Percentiles rank a stretch among this genome's conserved stretches.
These are phyloP conservation scores for Botrytis hyacinthi DNA, from an alignment of 2,329 filamentous ascomycete genomes.

Conservation along the genomic window DNA sequence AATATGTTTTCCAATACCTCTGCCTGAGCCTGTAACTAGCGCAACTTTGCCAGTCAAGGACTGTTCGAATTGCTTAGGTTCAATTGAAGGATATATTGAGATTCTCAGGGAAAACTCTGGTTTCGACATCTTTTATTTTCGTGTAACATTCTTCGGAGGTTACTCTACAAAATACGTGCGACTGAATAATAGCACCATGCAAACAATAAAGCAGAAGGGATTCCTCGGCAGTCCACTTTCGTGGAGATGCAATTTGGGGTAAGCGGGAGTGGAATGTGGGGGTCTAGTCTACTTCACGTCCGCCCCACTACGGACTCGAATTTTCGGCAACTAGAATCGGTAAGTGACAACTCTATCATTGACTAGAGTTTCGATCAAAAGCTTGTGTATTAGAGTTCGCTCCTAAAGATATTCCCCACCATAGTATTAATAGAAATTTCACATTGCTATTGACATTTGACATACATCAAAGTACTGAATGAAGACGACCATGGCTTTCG, in stretches of 20 bases:
- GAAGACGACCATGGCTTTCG: constrained; percentile 25
- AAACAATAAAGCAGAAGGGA: background rate
- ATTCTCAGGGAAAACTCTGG: constrained; percentile 26
- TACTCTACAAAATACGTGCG: background rate
- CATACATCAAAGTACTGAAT: background rate
- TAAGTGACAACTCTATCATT: background rate
- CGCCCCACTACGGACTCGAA: background rate
- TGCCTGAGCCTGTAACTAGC: constrained; percentile 26
- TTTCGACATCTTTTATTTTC: background rate
- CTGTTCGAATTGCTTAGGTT: constrained; percentile 23
- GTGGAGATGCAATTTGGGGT: background rate
- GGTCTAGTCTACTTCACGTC: background rate
- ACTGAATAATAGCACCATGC: background rate
- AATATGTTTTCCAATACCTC: constrained; percentile 28
- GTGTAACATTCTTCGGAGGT: background rate
- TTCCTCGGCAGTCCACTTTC: background rate
- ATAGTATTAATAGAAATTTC: background rate
- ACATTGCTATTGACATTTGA: background rate
- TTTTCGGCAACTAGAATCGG: constrained; percentile 1
- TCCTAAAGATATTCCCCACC: background rate
- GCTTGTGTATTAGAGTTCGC: background rate
- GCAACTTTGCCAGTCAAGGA: constrained; percentile 25
- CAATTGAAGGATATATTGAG: constrained; percentile 26
- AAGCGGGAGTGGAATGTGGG: background rate
- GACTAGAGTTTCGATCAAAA: background rate